phyloP scores from a whole-genome alignment of 495 filamentous ascomycete genomes.

The Trichodelitschia bisporula region DNA sequence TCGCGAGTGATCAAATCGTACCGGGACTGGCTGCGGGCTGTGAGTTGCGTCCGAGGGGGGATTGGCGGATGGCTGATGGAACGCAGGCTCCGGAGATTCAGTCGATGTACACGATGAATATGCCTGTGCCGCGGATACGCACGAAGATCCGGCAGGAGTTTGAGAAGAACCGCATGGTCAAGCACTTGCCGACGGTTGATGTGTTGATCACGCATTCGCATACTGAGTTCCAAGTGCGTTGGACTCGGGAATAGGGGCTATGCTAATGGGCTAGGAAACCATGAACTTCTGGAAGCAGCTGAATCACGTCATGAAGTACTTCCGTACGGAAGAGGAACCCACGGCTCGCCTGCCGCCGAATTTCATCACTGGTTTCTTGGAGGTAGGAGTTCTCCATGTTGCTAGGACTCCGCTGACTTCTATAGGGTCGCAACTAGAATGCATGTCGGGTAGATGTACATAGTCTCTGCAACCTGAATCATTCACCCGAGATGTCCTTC shows the following conservation, averaged over 20 bases:
- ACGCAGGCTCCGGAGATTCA: conserved; percentile 81
- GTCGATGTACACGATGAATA: conserved; percentile 76
- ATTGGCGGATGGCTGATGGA: not conserved
- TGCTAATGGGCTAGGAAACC: conserved; percentile 73
- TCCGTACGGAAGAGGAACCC: conserved; percentile 69
- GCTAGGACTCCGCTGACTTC: no score
- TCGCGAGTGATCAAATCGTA: conserved; percentile 62
- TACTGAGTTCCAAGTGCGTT: conserved; percentile 69
- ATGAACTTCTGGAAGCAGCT: conserved; percentile 99
- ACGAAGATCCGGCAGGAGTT: conserved; percentile 95
- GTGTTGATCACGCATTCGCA: conserved; percentile 71
- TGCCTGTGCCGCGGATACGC: conserved; percentile 69
- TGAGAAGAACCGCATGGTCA: conserved; percentile 82
- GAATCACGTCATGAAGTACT: conserved; percentile 91
- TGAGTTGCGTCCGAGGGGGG: conserved; percentile 23
- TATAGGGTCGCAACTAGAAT: no score
- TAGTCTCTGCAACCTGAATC: no score
- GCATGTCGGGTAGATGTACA: no score
- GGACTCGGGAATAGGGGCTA: no score
- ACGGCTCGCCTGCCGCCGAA: conserved; percentile 51
- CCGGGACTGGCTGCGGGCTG: conserved; percentile 80
- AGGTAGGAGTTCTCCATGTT: no score
- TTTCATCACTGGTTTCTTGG: conserved; percentile 84
- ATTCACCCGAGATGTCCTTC: no score
- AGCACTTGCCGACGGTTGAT: conserved; percentile 68